Percentiles rank a stretch among this genome's conserved stretches.
Conservation (phyloP, 495 filamentous ascomycete genomes). For the Tuber calosporum region DNA sequence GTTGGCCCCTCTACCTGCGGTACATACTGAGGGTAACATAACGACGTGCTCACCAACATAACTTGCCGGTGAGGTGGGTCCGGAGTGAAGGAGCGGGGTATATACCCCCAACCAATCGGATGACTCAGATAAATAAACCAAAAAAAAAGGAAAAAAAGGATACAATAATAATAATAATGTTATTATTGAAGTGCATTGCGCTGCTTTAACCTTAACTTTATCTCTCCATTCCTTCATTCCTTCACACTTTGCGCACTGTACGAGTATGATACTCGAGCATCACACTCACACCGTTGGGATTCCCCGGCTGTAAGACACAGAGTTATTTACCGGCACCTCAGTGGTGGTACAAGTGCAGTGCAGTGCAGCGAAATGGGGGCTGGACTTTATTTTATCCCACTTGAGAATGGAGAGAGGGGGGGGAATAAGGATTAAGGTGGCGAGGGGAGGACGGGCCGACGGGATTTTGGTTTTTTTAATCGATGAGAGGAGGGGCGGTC, state of each 20-base stretch:
- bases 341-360: not conserved
- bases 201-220: not conserved
- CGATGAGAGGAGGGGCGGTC: not conserved
- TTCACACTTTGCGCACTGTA: not conserved
- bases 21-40: too few relatives aligned
- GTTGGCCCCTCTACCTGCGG: not conserved
- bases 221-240: not conserved
- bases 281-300: not conserved
- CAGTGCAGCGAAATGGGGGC: too few relatives aligned
- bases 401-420: not conserved
- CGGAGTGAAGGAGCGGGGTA: not conserved
- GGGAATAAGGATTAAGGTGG: not conserved
- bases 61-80: not conserved
- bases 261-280: not conserved
- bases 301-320: not conserved
- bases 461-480: too few relatives aligned
- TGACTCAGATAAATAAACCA: not conserved
- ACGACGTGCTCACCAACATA: not conserved
- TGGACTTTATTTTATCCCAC: not conserved
- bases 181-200: not conserved
- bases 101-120: not conserved
- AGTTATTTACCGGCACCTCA: not conserved
- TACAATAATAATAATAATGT: not conserved
- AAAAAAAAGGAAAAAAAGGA: not conserved
- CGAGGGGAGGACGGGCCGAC: not conserved